phyloP scores from a whole-genome alignment of 73 alveolate species.

The Paramecium sonneborni region DNA sequence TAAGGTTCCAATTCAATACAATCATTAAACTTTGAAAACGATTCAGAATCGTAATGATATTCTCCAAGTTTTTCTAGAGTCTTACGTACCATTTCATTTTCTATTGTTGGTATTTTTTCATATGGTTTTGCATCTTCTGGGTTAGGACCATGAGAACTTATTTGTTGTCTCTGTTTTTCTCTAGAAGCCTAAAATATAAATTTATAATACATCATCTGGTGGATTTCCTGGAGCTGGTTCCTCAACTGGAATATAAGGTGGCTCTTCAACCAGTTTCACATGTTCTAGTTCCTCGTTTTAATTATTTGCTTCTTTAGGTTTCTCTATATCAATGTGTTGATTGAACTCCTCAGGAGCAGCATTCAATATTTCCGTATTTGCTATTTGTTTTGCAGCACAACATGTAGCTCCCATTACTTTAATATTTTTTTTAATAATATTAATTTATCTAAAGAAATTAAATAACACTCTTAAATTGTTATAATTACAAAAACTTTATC shows the following conservation, averaged over 20 bases:
- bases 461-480: neutral
- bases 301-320: neutral
- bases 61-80: slow-evolving; percentile 57
- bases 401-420: slow-evolving; percentile 42
- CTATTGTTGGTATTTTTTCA: neutral
- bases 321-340: neutral
- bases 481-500: neutral
- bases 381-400: neutral
- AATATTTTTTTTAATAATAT: neutral
- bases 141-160: slow-evolving; percentile 51
- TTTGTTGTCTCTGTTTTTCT: neutral
- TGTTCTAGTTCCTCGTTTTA: neutral
- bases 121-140: slow-evolving; percentile 59
- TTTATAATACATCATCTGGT: neutral
- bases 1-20: slow-evolving; percentile 51
- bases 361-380: neutral
- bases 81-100: slow-evolving; percentile 52
- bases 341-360: neutral
- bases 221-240: neutral
- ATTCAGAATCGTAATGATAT: neutral
- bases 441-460: neutral
- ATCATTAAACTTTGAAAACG: neutral
- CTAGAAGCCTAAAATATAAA: neutral
- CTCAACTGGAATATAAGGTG: neutral
- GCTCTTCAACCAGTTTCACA: neutral